Conservation (phyloP, 495 filamentous ascomycete genomes). For the Penicillium lividum region DNA sequence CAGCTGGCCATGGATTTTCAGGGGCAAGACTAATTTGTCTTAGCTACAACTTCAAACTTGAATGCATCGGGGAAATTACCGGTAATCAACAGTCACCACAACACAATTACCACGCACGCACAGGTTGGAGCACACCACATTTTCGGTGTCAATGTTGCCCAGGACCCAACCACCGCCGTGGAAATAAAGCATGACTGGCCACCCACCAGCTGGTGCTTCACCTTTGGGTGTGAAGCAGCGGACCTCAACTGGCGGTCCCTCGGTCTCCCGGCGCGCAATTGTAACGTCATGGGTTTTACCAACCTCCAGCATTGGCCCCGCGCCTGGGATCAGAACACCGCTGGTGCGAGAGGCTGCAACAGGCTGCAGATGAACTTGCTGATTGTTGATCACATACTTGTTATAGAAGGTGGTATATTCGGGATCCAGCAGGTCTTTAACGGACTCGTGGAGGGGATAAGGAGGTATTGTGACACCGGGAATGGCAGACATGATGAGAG, state of each 20-base stretch:
- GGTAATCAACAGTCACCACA: conserved; percentile 57
- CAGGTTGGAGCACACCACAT: conserved; percentile 57
- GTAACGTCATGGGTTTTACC: conserved; percentile 50
- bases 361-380: conserved; percentile 54
- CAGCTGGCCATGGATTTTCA: conserved; percentile 56
- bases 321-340: conserved; percentile 55
- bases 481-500: conserved; percentile 29
- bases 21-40: conserved; percentile 44
- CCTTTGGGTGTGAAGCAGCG: conserved; percentile 52
- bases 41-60: conserved; percentile 8
- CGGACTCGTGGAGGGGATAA: conserved; percentile 55
- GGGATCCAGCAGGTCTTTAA: conserved; percentile 47
- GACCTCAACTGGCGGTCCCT: conserved; percentile 47
- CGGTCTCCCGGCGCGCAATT: conserved; percentile 46
- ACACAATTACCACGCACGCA: conserved; percentile 52
- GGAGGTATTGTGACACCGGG: conserved; percentile 43
- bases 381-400: conserved; percentile 49
- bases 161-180: conserved; percentile 63
- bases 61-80: conserved; percentile 38
- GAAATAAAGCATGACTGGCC: conserved; percentile 58
- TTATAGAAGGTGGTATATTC: conserved; percentile 59
- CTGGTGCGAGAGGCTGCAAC: conserved; percentile 53
- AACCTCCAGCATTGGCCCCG: conserved; percentile 50
- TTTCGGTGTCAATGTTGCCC: conserved; percentile 60
- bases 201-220: conserved; percentile 44